Base-by-base conservation (phyloP, 257 asterid species). In the Solanum habrochaites region DNA sequence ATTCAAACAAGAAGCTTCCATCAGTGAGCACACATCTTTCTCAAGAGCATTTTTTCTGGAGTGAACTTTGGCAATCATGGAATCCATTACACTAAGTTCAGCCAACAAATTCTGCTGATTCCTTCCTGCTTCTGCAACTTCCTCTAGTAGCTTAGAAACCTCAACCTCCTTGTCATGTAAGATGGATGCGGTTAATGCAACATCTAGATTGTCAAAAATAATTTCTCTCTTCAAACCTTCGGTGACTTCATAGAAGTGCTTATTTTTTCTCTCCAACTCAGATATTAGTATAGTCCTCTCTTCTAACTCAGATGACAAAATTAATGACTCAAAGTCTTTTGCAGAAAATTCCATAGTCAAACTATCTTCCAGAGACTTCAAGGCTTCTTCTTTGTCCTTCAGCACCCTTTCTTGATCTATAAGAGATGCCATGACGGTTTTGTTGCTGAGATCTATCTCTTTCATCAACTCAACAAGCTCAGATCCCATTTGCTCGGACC, bases 401-500 rank as follows among this genome's bases (percentile, higher is more conserved):
- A 92, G 75, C 88, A 91, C 42, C 85, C 87, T 92, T 88, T 93
- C 97, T 89, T 92, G 98, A 91, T 93, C 95, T 87, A 92, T 27
- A 86, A 93, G 91, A 75, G 98, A 90, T 85, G 83, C 89, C 52
- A 91, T 40, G 29, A 93, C 91, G 29, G 89, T 86, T 78, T 86
- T 89, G 90, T 93, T 93, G 87, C 95, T 94, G 74, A 88, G 91
- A 89, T 94, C 97, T 78, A 97, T 88, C 91, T 95, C 98, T 93
- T 88, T 93, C 94, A 94, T 91, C 81, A 97, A 86, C 85, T 70
- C 75, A 37, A 93, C 91, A 86, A 97, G 93, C 82, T 97, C 98
- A 87, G 92, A 93, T 47, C 99, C 98, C 87, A 97, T 90, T 89
- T 90, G 92, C 81, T 92, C 93, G 18, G 98, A 95, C 90, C 94